Base-by-base conservation (phyloP, 441 rosid species). In the Jatropha multifida region DNA sequence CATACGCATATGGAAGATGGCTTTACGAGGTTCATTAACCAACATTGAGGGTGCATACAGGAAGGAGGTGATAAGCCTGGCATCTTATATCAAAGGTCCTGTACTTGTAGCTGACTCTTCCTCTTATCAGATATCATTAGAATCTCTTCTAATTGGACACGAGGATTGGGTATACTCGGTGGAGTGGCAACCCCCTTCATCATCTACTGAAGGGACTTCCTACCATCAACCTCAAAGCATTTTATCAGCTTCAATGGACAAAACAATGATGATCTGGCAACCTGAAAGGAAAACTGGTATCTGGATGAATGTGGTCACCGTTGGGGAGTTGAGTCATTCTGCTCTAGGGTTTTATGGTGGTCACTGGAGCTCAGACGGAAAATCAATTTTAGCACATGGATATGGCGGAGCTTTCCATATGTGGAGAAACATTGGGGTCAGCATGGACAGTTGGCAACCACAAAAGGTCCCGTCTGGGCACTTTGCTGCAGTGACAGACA, bases 151-250 rank as follows among this genome's bases (percentile, higher is more conserved):
- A 42, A 88, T 92, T 79, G 98, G 99, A 77, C 99, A 95, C 75
- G 99, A 95, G 82, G 99, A 93, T 82, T 95, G 98, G 98, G 95
- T 91, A 40, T 95, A 95, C 81, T 95, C 99, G 3, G 99, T 95
- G 64, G 88, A 92, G 83, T 95, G 99, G 99, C 89, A 92, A 80
- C 97, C 96, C 65, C 95, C 99, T 74, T 76, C 77, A 38, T 38
- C 71, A 52, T 73, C 81, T 55, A 70, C 83, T 13, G 86, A 79
- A 64, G 88, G 74, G 49, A 65, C 9, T 67, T 55, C 79, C 37
- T 83, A 71, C 69, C 73, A 78, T 85, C 99, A 93, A 80, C 96
- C 92, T 0, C 84, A 85, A 73, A 86, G 97, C 81, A 84, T 95
- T 67, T 79, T 95, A 78, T 93, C 98, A 32, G 95, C 98, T 55